Evolutionary conservation across 2,329 filamentous ascomycete species (phyloP).

Genomic region (Fusarium sp.): DNA sequence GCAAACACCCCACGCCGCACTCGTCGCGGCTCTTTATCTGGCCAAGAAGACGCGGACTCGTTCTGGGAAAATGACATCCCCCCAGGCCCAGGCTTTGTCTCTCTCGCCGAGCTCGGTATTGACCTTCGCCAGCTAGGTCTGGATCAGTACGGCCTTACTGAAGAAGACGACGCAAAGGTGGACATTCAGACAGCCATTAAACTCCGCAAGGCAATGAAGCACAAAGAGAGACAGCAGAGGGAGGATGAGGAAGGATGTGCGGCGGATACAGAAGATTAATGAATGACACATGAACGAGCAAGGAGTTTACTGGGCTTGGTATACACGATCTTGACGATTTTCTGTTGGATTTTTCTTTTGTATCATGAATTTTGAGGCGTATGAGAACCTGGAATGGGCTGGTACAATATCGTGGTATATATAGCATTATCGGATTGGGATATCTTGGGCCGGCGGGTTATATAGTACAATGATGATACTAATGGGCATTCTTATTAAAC

Average conservation of each 20-base stretch:
- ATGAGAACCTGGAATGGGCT: neutral
- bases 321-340: neutral
- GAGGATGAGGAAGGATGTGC: slow-evolving; percentile 32
- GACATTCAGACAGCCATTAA: slow-evolving; percentile 38
- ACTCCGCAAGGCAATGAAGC: slow-evolving; percentile 35
- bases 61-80: slow-evolving; percentile 32
- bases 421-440: slow-evolving; percentile 2
- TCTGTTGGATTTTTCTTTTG: slow-evolving; percentile 16
- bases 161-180: slow-evolving; percentile 37
- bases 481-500: neutral
- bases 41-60: slow-evolving; percentile 30
- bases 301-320: slow-evolving; percentile 19
- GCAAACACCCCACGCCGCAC: slow-evolving; percentile 13
- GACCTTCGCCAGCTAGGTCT: slow-evolving; percentile 28
- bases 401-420: neutral
- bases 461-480: slow-evolving; percentile 17
- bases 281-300: slow-evolving; percentile 22
- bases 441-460: neutral
- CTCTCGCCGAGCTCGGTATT: slow-evolving; percentile 27
- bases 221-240: slow-evolving; percentile 9
- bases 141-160: slow-evolving; percentile 37
- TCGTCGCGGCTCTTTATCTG: slow-evolving; percentile 12
- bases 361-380: slow-evolving; percentile 13
- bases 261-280: slow-evolving; percentile 36
- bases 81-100: slow-evolving; percentile 27